phyloP scores from a whole-genome alignment of 768 basidiomycete species.

The Sporobolomyces roseus region DNA sequence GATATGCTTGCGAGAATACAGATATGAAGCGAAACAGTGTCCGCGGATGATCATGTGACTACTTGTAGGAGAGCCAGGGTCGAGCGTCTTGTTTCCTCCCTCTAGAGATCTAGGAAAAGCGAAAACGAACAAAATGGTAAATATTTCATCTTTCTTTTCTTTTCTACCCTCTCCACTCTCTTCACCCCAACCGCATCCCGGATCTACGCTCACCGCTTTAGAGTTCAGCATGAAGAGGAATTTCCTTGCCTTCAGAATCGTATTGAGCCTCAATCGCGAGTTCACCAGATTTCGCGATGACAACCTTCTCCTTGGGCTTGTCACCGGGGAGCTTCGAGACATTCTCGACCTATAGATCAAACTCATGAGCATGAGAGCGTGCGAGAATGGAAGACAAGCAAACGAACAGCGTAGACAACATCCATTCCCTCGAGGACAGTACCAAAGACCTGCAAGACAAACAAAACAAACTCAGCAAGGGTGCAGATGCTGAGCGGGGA shows the following conservation, averaged over 20 bases:
- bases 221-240: slow-evolving; percentile 92
- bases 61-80: too few species aligned
- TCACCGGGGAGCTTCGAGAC: slow-evolving; percentile 67
- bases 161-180: too few species aligned
- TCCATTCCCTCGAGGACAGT: slow-evolving; percentile 90
- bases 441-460: slow-evolving; percentile 64
- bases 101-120: too few species aligned
- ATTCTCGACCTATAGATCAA: slow-evolving; percentile 57
- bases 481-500: not conserved
- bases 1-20: too few species aligned
- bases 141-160: not conserved
- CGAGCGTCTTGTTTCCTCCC: too few species aligned
- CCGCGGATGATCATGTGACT: too few species aligned
- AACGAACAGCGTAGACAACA: slow-evolving; percentile 62
- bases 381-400: not conserved
- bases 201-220: slow-evolving; percentile 48
- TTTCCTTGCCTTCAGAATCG: slow-evolving; percentile 68
- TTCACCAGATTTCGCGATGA: slow-evolving; percentile 71
- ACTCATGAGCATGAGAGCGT: not conserved
- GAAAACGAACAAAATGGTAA: not conserved
- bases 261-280: slow-evolving; percentile 55
- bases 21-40: too few species aligned
- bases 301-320: slow-evolving; percentile 69
- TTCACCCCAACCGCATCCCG: not conserved
- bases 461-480: too few species aligned